Base-by-base conservation (phyloP, 331 rosid genomes). In the Rhamnella rubrinervis region DNA sequence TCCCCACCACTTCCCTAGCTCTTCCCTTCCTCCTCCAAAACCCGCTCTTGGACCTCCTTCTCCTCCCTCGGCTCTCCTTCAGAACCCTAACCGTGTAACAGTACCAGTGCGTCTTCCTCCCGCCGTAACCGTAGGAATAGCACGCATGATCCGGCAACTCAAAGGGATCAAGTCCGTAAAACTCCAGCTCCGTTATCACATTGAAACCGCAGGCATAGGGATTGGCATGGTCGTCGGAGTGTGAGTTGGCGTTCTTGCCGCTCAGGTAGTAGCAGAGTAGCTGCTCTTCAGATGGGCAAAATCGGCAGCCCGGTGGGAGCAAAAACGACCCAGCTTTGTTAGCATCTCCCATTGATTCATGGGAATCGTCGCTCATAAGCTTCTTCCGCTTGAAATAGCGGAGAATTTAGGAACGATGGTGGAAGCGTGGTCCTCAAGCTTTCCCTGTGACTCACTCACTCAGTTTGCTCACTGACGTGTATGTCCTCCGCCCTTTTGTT, bases 241-340 rank as follows among this genome's bases (percentile, higher is more conserved):
- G 39, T 6, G 71, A 35, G 55, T 72, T 19, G 6, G 5, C 6
- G 73, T 78, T 83, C 75, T 91, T 86, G 71, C 31, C 66, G 25
- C 74, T 19, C 63, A 91, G 75, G 74, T 85, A 91, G 77, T 78
- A 52, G 53, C 73, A 5, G 62, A 91, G 80, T 15, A 91, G 84
- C 77, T 85, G 81, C 74, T 81, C 87, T 14, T 85, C 83, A 6
- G 96, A 88, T 4, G 97, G 97, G 77, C 52, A 46, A 63, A 91
- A 88, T 57, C 79, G 71, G 61, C 73, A 76, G 28, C 97, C 93
- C 7, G 93, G 92, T 0, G 87, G 83, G 17, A 85, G 88, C 8
- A 67, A 25, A 67, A n/a, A 72, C 76, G 75, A 66, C 70, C 62
- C 10, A 59, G 77, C 70, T 44, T 56, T 31, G 4, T 31, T 59